phyloP scores from a whole-genome alignment of 352 stramenopile genomes.

The Detonula confervacea region DNA sequence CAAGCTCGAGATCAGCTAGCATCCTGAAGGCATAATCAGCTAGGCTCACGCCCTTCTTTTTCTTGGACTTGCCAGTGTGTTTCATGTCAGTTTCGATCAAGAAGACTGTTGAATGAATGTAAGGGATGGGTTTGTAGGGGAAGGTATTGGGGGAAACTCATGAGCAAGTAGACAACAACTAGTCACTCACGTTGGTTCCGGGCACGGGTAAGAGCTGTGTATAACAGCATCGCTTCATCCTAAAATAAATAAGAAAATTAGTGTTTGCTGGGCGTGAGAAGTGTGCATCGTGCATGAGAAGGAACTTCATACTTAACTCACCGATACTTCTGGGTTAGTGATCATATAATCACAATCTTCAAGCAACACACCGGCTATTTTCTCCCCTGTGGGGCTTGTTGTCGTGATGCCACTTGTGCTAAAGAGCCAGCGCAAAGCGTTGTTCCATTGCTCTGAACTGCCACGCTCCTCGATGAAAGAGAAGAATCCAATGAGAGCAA shows the following conservation, averaged over 20 bases:
- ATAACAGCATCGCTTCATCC: conserved; percentile 38
- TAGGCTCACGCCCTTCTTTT: conserved; percentile 11
- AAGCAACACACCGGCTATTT: conserved; percentile 15
- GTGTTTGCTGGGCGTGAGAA: not conserved
- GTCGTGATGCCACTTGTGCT: conserved; percentile 9
- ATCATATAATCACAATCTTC: conserved; percentile 32
- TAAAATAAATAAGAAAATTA: not conserved
- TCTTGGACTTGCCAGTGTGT: not conserved
- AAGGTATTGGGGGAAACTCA: not conserved
- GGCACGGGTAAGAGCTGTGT: conserved; percentile 33
- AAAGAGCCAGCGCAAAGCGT: conserved; percentile 23
- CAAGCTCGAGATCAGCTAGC: conserved; percentile 18
- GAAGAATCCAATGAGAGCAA: conserved; percentile 37
- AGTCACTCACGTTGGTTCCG: conserved; percentile 24
- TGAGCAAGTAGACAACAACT: not conserved
- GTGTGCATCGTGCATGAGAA: not conserved
- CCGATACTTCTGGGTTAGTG: conserved; percentile 13
- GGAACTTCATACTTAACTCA: conserved; percentile 1
- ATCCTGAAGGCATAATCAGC: conserved; percentile 28
- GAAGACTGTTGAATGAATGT: conserved; percentile 4
- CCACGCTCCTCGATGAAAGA: conserved; percentile 19
- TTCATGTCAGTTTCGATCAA: conserved; percentile 27
- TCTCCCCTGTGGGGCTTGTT: conserved; percentile 14
- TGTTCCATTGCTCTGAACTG: conserved; percentile 23
- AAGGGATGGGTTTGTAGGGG: not conserved